Base-by-base conservation (phyloP, 2,329 filamentous ascomycete genomes). In the Sphaerostilbella broomeana region DNA sequence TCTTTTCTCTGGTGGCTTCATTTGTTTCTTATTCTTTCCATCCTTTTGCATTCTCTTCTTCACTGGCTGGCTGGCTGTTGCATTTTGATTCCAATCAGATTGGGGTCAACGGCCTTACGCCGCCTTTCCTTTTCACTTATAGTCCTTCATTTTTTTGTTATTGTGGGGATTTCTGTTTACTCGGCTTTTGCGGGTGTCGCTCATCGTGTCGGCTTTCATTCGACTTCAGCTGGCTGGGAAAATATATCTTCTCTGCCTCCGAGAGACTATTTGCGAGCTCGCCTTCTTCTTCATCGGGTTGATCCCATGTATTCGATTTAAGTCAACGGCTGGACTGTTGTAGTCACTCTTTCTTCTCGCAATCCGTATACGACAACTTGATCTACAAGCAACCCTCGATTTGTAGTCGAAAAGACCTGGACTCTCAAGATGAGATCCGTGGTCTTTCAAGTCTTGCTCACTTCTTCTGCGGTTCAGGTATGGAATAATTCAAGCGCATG, bases 291-390 rank as follows among this genome's bases (percentile, higher is more conserved):
- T 40, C 17, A n/a, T 15, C 21, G 31, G 35, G 30, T 22, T 44
- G 22, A 35, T 33, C 38, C 32, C 30, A 28, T 35, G 35, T 27
- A 8, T 26, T 20, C 18, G 19, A 26, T 24, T 38, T 29, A 22
- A 5, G 35, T 40, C 45, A 46, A 51, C 46, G 46, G 53, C 53
- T 52, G 53, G 50, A 52, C 51, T 52, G 53, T 53, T 53, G 39
- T 31, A 36, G 25, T 41, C 27, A 25, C 29, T 36, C 26, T 36
- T 25, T 30, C 13, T 11, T n/a, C n/a, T n/a, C n/a, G n/a, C n/a
- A n/a, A n/a, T n/a, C n/a, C n/a, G n/a, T n/a, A n/a, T n/a, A n/a
- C n/a, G n/a, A n/a, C n/a, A n/a, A n/a, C n/a, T n/a, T n/a, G n/a
- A n/a, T n/a, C n/a, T n/a, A n/a, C n/a, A n/a, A n/a, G n/a, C n/a